Evolutionary conservation across 2,329 filamentous ascomycete genomes (phyloP).

Genomic region (Aspergillus piperis): DNA sequence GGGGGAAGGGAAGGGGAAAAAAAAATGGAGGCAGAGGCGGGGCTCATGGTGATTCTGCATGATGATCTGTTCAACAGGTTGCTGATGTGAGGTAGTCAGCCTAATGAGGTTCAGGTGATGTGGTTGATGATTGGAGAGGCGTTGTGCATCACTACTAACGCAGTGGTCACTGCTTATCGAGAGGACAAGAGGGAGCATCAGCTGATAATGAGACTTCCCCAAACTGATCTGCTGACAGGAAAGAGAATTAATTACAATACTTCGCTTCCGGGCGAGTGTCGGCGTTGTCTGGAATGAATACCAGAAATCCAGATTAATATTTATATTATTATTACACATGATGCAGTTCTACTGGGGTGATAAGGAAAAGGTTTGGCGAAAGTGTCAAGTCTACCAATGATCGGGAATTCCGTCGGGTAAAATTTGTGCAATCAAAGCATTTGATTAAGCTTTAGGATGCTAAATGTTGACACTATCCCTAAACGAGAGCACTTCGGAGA

Average conservation of each 20-base stretch:
- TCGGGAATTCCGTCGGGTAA: neutral
- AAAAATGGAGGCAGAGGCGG: neutral
- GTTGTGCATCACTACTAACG: neutral
- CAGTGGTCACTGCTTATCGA: neutral
- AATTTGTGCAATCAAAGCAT: neutral
- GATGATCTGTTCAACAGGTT: slow-evolving; percentile 14
- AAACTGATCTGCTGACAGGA: neutral
- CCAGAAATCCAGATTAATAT: neutral
- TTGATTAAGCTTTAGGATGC: neutral
- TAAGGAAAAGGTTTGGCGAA: neutral
- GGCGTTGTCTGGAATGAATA: neutral
- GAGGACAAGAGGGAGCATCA: neutral
- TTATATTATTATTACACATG: neutral
- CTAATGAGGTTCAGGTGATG: neutral
- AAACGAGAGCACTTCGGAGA: too few species aligned
- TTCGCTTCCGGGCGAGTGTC: too few species aligned
- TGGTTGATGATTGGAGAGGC: neutral
- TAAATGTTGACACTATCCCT: neutral
- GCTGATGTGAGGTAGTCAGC: neutral
- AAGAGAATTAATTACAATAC: neutral
- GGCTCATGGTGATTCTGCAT: slow-evolving; percentile 17
- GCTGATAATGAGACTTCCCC: neutral
- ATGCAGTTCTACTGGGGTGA: neutral
- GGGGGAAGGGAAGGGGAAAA: too few species aligned
- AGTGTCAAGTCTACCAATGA: neutral